Evolutionary conservation across 208 protist species (phyloP), one percentile per base, ranked within the genome.

Genomic region (Wallacemonas sp.): DNA sequence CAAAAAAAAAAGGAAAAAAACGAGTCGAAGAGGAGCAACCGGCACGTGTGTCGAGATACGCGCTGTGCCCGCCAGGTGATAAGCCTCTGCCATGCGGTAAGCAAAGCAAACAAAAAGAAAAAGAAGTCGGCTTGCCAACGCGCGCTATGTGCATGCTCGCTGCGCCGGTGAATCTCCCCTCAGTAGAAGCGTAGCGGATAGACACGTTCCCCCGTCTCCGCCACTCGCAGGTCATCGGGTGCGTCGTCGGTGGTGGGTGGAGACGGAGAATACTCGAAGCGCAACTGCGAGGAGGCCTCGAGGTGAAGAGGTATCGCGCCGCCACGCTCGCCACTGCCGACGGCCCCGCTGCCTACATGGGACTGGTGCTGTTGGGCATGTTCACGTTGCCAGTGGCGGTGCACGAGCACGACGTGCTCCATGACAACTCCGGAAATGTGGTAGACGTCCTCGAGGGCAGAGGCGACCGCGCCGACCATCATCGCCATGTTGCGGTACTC

Each of bases 391-490:
- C 68, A 57, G 53, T 77, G 76, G 15, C 74, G 78, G 37, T 80
- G 77, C 24, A 93, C 87, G 19, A 89, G 68, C 22, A 87, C 37
- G 15, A 94, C 78, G 62, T 94, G 82, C 69, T 91, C 73, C 63
- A 87, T 78, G 37, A 91, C 67, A 15, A 75, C 72, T 5, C 84
- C 88, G 29, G 80, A 76, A 34, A 91, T 66, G 36, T 78, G 62
- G 57, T 76, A 91, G 26, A 94, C 68, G 66, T 94, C 88, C 76
- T 94, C 88, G 55, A 94, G 55, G 29, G 82, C 82, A 3, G 82
- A 83, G 3, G 84, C 84, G 32, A 93, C 88, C 1, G 76, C 76
- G 29, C 74, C 72, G 10, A 87, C 84, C 61, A 84, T 78, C 50
- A 68, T 53, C 41, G 88, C 88, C 21, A 73, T 75, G 37, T 73